Conservation (phyloP, 2,329 filamentous ascomycete species). For the Ramularia endophylla region DNA sequence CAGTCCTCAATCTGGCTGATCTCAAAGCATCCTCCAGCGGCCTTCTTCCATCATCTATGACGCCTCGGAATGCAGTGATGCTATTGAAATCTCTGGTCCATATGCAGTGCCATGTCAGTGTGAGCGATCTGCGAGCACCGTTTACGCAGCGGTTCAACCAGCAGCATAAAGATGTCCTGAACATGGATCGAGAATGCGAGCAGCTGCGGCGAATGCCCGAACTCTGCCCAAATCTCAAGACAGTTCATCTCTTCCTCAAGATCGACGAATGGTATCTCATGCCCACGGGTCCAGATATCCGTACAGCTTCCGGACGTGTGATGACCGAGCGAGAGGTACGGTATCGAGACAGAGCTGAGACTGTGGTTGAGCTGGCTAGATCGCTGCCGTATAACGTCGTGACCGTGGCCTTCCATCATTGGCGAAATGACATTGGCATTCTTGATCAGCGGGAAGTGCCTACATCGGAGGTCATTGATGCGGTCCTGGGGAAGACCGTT, state of each 20-base stretch:
- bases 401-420: neutral
- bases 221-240: neutral
- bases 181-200: neutral
- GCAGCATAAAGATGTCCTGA: neutral
- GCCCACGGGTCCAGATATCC: neutral
- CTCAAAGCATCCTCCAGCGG: neutral
- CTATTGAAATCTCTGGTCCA: neutral
- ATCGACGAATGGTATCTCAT: conserved; percentile 1
- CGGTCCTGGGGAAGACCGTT: neutral
- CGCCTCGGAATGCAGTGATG: neutral
- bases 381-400: neutral
- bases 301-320: neutral
- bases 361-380: neutral
- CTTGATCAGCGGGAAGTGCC: neutral
- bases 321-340: conserved; percentile 1
- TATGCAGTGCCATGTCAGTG: neutral
- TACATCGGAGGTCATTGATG: neutral
- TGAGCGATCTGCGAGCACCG: neutral
- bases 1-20: neutral
- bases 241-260: neutral
- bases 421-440: neutral
- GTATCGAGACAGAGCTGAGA: neutral
- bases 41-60: neutral
- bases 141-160: neutral
- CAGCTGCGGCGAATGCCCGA: neutral